These are phyloP conservation scores for Tolypocladium ovalisporum DNA, from an alignment of 2,329 filamentous ascomycete species.

Conservation along the genomic window DNA sequence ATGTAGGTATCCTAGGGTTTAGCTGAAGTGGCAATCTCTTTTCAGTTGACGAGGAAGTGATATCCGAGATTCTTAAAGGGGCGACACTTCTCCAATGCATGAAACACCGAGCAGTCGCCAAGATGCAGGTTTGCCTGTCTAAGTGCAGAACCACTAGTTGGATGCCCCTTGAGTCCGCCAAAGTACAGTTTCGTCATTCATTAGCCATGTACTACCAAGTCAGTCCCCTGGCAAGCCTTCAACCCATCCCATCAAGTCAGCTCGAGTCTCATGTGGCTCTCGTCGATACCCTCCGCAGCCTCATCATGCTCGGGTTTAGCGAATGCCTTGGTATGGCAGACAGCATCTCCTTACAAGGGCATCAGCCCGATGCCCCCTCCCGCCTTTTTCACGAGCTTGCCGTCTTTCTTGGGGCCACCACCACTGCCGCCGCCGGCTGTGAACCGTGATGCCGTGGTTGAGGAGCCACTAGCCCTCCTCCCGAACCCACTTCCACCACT, in stretches of 20 bases:
- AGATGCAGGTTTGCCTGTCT: background rate
- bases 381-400: conserved; percentile 21
- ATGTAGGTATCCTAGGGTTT: background rate
- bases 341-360: conserved; percentile 18
- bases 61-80: background rate
- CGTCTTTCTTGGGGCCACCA: conserved; percentile 12
- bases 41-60: background rate
- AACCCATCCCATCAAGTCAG: background rate
- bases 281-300: background rate
- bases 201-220: no score
- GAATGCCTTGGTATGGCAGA: background rate
- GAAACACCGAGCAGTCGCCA: background rate
- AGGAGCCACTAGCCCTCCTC: conserved; percentile 20
- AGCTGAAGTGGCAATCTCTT: background rate
- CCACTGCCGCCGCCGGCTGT: conserved; percentile 5
- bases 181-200: background rate
- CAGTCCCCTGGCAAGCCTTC: background rate
- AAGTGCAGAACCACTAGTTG: background rate
- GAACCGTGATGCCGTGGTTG: conserved; percentile 9
- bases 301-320: background rate
- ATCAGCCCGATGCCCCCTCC: conserved; percentile 25
- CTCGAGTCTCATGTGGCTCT: background rate
- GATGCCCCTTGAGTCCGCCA: background rate
- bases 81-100: background rate
- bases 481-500: conserved; percentile 12